These are phyloP conservation scores for Candida gigantensis DNA, from an alignment of 1,139 yeast genomes.

Conservation along the genomic window DNA sequence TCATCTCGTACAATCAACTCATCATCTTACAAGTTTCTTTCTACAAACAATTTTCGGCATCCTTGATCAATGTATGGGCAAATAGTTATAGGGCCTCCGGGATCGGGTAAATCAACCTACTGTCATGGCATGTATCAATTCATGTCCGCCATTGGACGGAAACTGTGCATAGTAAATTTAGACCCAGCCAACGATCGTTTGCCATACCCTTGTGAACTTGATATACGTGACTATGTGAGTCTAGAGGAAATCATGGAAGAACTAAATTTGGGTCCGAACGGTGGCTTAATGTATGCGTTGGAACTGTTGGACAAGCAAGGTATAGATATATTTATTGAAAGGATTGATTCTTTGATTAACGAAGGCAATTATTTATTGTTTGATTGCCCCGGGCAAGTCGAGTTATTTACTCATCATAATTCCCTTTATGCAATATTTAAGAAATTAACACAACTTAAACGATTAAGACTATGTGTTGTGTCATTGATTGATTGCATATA, in stretches of 20 bases:
- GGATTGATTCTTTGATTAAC: conserved; percentile 55
- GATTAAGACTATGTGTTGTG: conserved; percentile 79
- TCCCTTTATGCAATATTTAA: conserved; percentile 41
- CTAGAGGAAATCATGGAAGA: conserved; percentile 90
- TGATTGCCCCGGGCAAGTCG: conserved; percentile 73
- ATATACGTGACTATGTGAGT: conserved; percentile 83
- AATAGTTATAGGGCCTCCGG: conserved; percentile 96
- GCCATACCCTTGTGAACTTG: conserved; percentile 82
- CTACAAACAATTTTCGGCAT: too few species aligned
- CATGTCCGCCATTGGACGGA: conserved; percentile 89
- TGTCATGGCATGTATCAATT: conserved; percentile 92
- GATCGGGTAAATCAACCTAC: conserved; percentile 94
- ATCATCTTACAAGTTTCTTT: too few species aligned
- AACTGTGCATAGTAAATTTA: conserved; percentile 75
- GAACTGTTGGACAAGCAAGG: conserved; percentile 54
- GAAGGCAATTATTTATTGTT: conserved; percentile 75
- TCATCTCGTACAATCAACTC: too few species aligned
- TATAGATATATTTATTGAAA: conserved; percentile 59
- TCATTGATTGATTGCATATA: conserved; percentile 85
- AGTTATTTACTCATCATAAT: conserved; percentile 48
- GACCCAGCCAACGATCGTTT: conserved; percentile 93
- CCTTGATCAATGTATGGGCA: conserved; percentile 83
- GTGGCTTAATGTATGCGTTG: conserved; percentile 88
- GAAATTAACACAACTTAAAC: conserved; percentile 45
- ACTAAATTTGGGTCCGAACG: conserved; percentile 85